A percentile compares a stretch with the other conserved stretches of the same genome.
Evolutionary conservation across 371 early-diverging fungal genomes (phyloP).

Genomic region (Phascolomyces articulosus): DNA sequence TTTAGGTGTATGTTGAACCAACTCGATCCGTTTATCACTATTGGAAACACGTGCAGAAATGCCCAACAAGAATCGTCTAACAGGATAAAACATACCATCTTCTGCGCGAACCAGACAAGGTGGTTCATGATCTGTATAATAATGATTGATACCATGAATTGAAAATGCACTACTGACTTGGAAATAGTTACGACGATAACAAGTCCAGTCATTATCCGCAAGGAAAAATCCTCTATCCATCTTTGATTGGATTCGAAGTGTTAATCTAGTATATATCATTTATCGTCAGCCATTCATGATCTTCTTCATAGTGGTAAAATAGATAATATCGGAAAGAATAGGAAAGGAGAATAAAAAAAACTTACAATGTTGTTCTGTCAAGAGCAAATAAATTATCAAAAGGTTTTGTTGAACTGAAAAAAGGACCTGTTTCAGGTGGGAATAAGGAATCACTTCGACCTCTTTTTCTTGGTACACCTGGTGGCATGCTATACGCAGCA

Average conservation of each 20-base stretch:
- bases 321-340: no score
- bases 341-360: background rate
- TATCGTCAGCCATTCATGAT: no score
- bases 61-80: constrained; percentile 65
- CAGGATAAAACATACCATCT: constrained; percentile 48
- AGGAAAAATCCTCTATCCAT: constrained; percentile 84
- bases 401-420: constrained; percentile 68
- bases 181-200: constrained; percentile 95
- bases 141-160: constrained; percentile 53
- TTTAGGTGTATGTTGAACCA: constrained; percentile 94
- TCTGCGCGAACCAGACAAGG: constrained; percentile 62
- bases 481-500: background rate
- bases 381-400: constrained; percentile 63
- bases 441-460: constrained; percentile 31
- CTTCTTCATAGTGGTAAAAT: no score
- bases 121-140: constrained; percentile 42
- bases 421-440: constrained; percentile 54
- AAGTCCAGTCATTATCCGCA: constrained; percentile 88
- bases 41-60: constrained; percentile 78
- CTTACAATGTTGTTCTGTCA: constrained; percentile 64
- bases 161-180: constrained; percentile 83
- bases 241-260: constrained; percentile 56
- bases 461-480: constrained; percentile 9
- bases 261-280: constrained; percentile 18
- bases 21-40: constrained; percentile 74